Base-by-base conservation (phyloP, 345 rosid species). In the Ceriops zippeliana region DNA sequence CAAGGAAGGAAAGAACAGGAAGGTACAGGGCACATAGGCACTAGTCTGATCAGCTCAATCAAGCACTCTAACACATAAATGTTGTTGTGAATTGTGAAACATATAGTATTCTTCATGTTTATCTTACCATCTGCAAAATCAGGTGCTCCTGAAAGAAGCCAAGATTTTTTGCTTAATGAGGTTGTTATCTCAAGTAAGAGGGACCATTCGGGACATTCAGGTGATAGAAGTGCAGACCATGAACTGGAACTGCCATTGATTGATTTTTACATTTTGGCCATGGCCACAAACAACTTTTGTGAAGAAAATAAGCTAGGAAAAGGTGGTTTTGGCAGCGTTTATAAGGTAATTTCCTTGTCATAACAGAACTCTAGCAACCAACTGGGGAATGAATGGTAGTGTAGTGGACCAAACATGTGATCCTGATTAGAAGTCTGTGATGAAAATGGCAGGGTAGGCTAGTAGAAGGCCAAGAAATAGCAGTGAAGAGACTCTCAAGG, bases 401-500 rank as follows among this genome's bases (percentile, higher is more conserved):
- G n/a, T 24, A 42, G 7, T 38, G 26, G 17, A 17, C 10, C 37
- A 26, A 22, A n/a, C 67, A 47, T 30, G 9, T 65, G 20, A 20
- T 24, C 58, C 47, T 61, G 20, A 37, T 8, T 11, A 47, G 24
- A 54, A 17, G 6, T 60, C 7, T 30, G 49, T 2, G 28, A 11
- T 70, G 64, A 10, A 27, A 56, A 37, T 80, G 63, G 21, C 79
- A 89, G 98, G 93, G 88, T 17, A 71, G 63, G 75, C 70, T 90
- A 62, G 73, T 72, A 63, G 91, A 87, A 28, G 93, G 89, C 10
- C 86, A 81, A 74, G 84, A 78, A 49, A 77, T 93, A 24, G 98
- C 98, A 0, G 96, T 93, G 5, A 93, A 93, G 71, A 87, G 97
- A 70, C 85, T 93, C 11, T 89, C 97, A 0, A 83, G 71, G 51